Evolutionary conservation across 345 rosid species (phyloP).

Genomic region (Isatis tinctoria): DNA sequence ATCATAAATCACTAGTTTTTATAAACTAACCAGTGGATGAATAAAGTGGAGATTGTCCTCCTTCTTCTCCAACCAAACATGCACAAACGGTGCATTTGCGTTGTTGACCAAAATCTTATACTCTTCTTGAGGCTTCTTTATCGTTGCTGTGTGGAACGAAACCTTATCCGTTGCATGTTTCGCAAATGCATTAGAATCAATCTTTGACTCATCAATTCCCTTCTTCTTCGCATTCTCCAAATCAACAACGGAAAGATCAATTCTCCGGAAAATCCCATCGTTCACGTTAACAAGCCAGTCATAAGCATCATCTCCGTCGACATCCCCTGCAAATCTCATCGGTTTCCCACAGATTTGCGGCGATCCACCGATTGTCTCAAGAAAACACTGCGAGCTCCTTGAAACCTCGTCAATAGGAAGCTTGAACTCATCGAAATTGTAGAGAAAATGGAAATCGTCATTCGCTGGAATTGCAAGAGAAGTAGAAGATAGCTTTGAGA

Average conservation of each 20-base stretch:
- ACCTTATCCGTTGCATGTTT: constrained; percentile 47
- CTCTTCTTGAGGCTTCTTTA: constrained; percentile 75
- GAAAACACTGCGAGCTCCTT: constrained; percentile 40
- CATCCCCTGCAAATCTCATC: constrained; percentile 31
- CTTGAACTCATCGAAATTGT: constrained; percentile 63
- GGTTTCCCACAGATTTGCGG: constrained; percentile 23
- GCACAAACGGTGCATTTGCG: constrained; percentile 62
- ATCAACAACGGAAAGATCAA: constrained; percentile 45
- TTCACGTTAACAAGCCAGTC: constrained; percentile 65
- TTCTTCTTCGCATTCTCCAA: constrained; percentile 33
- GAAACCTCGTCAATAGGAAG: constrained; percentile 41
- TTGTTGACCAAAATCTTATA: constrained; percentile 64
- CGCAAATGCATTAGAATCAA: constrained; percentile 36
- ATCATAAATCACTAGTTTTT: no score
- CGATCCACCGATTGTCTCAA: constrained; percentile 49
- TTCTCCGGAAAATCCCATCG: constrained; percentile 50
- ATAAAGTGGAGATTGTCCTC: constrained; percentile 55
- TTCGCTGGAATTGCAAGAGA: constrained; percentile 50
- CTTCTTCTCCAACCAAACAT: constrained; percentile 70
- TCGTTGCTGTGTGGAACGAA: constrained; percentile 63
- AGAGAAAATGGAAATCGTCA: constrained; percentile 60
- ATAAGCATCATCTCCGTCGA: constrained; percentile 43
- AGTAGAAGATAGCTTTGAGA: constrained; percentile 46
- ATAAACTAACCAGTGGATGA: constrained; percentile 80
- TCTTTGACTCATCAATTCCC: not conserved